Evolutionary conservation across 352 stramenopile species (phyloP).

Genomic region (Pilasporangium apinafurcum): DNA sequence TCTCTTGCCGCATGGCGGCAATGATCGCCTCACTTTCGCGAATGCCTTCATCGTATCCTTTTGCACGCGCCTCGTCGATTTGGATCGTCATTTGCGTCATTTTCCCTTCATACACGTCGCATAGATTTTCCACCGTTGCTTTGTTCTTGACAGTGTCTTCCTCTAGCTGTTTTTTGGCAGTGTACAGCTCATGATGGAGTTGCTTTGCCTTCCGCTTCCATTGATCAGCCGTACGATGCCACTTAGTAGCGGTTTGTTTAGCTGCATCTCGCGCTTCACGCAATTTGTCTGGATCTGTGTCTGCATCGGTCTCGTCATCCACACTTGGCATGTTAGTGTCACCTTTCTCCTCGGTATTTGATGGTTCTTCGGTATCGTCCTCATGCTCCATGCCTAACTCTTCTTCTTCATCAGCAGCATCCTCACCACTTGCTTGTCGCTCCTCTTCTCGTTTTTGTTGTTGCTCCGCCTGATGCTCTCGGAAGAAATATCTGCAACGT

Average conservation of each 20-base stretch:
- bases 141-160: slow-evolving; percentile 55
- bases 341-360: no score
- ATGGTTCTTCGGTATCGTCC: no score
- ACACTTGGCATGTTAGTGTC: no score
- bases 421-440: no score
- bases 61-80: slow-evolving; percentile 61
- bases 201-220: no score
- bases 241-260: no score
- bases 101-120: slow-evolving; percentile 64
- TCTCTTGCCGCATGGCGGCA: slow-evolving; percentile 40
- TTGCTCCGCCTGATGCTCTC: slow-evolving; percentile 36
- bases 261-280: no score
- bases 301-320: no score
- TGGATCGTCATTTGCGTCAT: slow-evolving; percentile 68
- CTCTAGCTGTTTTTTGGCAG: slow-evolving; percentile 10
- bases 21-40: slow-evolving; percentile 70
- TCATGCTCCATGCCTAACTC: slow-evolving; percentile 16
- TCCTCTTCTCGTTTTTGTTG: slow-evolving; percentile 24
- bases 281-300: no score
- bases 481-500: slow-evolving; percentile 56
- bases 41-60: slow-evolving; percentile 71
- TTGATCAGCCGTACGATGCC: no score
- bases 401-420: no score
- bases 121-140: slow-evolving; percentile 50
- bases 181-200: slow-evolving; percentile 20